Evolutionary conservation across 2,329 filamentous ascomycete genomes (phyloP).

Genomic region (Xylariaceae sp.): DNA sequence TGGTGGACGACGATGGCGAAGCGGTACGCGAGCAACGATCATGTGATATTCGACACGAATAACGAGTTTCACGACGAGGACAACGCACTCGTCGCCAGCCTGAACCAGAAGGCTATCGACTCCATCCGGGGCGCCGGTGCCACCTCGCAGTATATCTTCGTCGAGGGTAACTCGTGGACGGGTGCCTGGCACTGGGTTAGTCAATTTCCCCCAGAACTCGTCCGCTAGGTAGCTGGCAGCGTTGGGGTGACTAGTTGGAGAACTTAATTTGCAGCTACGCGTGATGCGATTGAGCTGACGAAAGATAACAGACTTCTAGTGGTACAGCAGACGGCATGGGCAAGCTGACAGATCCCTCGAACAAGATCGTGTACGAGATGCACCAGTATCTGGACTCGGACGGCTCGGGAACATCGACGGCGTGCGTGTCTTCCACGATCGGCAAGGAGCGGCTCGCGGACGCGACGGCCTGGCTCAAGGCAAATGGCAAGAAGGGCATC

Average conservation of each 20-base stretch:
- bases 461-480: constrained; percentile 61
- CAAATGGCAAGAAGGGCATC: constrained; percentile 60
- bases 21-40: constrained; percentile 57
- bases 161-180: constrained; percentile 60
- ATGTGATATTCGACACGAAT: constrained; percentile 70
- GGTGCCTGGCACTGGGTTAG: constrained; percentile 52
- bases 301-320: constrained; percentile 30
- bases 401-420: constrained; percentile 54
- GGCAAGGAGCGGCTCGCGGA: constrained; percentile 54
- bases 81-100: constrained; percentile 60
- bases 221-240: neutral
- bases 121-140: constrained; percentile 66
- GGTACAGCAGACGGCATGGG: constrained; percentile 47
- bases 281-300: neutral
- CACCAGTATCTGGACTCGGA: constrained; percentile 65
- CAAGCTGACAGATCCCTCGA: constrained; percentile 53
- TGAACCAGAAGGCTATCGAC: constrained; percentile 70
- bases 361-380: constrained; percentile 64
- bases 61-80: constrained; percentile 71
- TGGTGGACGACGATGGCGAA: constrained; percentile 64
- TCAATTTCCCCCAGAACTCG: neutral
- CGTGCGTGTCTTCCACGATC: constrained; percentile 56
- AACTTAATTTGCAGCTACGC: neutral
- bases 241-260: neutral
- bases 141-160: constrained; percentile 60